These are phyloP conservation scores for Neurospora sp. DNA, from an alignment of 2,329 filamentous ascomycete genomes.

Conservation along the genomic window DNA sequence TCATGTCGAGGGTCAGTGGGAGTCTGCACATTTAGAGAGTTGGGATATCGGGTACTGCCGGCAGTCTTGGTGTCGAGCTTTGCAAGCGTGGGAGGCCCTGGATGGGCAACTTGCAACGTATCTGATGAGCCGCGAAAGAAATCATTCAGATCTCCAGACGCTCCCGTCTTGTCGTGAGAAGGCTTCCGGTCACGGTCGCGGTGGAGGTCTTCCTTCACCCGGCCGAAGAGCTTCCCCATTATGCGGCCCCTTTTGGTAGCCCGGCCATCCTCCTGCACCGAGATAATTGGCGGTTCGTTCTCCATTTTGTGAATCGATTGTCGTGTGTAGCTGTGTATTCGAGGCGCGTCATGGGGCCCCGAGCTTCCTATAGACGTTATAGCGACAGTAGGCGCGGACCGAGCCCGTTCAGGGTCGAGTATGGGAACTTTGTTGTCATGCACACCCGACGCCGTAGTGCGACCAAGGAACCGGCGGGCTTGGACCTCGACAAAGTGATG, in stretches of 20 bases:
- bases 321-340: constrained; percentile 3
- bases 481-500: neutral
- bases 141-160: constrained; percentile 42
- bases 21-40: constrained; percentile 36
- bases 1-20: constrained; percentile 32
- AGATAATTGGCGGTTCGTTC: constrained; percentile 30
- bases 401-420: neutral
- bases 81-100: constrained; percentile 38
- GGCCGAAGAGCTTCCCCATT: constrained; percentile 53
- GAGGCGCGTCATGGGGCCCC: constrained; percentile 13
- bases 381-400: neutral
- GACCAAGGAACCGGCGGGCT: neutral
- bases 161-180: constrained; percentile 30
- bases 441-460: neutral
- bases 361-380: neutral
- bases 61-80: constrained; percentile 46
- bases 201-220: constrained; percentile 10
- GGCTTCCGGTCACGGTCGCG: constrained; percentile 26
- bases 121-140: constrained; percentile 50
- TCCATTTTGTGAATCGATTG: constrained; percentile 29
- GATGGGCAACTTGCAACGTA: constrained; percentile 42
- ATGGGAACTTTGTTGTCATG: neutral
- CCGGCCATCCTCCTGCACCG: constrained; percentile 29
- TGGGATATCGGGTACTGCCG: constrained; percentile 40
- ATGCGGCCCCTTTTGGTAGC: constrained; percentile 43